Percentiles rank a stretch among this genome's conserved stretches.
Evolutionary conservation across 768 basidiomycete genomes (phyloP).

Genomic region (Antrodiella citrinella): DNA sequence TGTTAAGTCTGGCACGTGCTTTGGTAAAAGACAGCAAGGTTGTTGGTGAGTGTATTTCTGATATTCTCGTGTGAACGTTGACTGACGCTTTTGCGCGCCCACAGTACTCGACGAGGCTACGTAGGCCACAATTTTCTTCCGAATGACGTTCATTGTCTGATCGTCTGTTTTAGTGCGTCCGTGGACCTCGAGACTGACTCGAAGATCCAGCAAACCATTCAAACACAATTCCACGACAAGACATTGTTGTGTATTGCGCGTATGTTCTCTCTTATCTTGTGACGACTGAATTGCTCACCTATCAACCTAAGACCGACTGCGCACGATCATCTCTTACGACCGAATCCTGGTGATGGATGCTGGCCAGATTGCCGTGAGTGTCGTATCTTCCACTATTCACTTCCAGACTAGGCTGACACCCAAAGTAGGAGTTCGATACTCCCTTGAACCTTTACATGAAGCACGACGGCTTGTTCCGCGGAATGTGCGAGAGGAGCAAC

Average conservation of each 20-base stretch:
- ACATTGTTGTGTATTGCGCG: slow-evolving; percentile 45
- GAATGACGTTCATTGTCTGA: background rate
- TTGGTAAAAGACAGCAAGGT: slow-evolving; percentile 43
- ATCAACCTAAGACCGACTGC: slow-evolving; percentile 30
- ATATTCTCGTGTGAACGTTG: background rate
- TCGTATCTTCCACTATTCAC: background rate
- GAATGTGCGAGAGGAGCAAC: slow-evolving; percentile 49
- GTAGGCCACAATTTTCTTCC: slow-evolving; percentile 12
- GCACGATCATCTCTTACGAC: slow-evolving; percentile 54
- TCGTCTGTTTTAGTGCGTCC: slow-evolving; percentile 21
- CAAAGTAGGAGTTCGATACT: slow-evolving; percentile 39
- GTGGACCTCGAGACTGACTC: slow-evolving; percentile 42
- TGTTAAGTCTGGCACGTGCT: slow-evolving; percentile 47
- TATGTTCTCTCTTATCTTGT: slow-evolving; percentile 5
- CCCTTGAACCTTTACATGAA: slow-evolving; percentile 37
- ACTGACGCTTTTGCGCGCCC: no score
- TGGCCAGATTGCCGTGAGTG: slow-evolving; percentile 46
- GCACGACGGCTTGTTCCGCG: slow-evolving; percentile 46
- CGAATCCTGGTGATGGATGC: slow-evolving; percentile 61
- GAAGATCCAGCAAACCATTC: slow-evolving; percentile 41
- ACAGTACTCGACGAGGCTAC: slow-evolving; percentile 45
- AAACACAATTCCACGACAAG: slow-evolving; percentile 37
- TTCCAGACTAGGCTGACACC: background rate
- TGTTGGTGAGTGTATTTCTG: slow-evolving; percentile 19
- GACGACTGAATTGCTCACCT: background rate